A percentile compares a stretch with the other conserved stretches of the same genome.
phyloP scores from a whole-genome alignment of 176 grass and related monocot species.

The Oryza brachyantha region DNA sequence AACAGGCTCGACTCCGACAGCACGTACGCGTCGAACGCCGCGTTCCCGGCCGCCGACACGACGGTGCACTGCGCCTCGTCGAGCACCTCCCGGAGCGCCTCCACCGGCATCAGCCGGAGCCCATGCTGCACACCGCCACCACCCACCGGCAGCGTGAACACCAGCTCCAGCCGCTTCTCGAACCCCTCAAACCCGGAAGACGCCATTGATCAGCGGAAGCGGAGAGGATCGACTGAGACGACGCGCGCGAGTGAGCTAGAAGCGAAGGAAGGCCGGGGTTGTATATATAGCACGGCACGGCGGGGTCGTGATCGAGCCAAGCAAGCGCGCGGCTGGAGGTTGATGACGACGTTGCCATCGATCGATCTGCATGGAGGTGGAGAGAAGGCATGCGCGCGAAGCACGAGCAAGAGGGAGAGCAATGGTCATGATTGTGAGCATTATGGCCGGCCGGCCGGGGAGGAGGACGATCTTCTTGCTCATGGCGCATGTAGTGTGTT shows the following conservation, averaged over 20 bases:
- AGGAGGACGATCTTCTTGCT: conserved; percentile 12
- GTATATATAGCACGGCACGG: conserved; percentile 26
- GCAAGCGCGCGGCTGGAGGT: not conserved
- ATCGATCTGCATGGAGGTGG: not conserved
- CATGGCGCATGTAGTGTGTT: too few species aligned
- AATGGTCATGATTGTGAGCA: conserved; percentile 39
- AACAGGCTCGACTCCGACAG: conserved; percentile 55
- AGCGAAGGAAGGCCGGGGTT: not conserved
- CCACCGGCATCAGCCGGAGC: conserved; percentile 20
- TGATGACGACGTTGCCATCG: not conserved
- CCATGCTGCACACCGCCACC: not conserved
- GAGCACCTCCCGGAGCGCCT: conserved; percentile 24
- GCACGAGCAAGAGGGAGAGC: conserved; percentile 16
- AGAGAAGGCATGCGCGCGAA: conserved; percentile 20
- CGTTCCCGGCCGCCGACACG: conserved; percentile 45
- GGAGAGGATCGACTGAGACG: not conserved
- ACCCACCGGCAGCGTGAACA: not conserved
- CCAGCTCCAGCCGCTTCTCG: conserved; percentile 52
- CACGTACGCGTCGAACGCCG: conserved; percentile 34
- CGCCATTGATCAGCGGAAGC: conserved; percentile 18
- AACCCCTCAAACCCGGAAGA: conserved; percentile 41
- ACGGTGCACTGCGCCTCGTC: conserved; percentile 41
- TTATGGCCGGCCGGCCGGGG: not conserved
- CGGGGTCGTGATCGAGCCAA: not conserved
- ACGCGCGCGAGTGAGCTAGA: too few species aligned